Evolutionary conservation across 176 grass and related monocot genomes (phyloP).

Genomic region (Carex myosuroides): DNA sequence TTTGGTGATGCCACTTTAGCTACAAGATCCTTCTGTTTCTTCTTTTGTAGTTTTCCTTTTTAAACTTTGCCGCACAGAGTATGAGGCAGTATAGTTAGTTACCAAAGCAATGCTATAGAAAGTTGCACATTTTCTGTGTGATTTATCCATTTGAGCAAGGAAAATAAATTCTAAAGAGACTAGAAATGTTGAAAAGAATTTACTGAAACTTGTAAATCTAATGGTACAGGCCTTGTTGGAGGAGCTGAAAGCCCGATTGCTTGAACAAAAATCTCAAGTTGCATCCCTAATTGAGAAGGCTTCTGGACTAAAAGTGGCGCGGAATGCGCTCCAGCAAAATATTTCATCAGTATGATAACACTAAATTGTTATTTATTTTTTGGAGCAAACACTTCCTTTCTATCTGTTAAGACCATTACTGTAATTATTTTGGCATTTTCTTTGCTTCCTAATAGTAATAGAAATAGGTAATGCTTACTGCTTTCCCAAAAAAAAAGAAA

Average conservation of each 20-base stretch:
- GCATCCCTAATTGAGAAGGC: slow-evolving; percentile 54
- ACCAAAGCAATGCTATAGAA: background rate
- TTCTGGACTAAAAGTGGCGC: slow-evolving; percentile 35
- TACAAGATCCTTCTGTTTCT: background rate
- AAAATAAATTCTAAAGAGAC: background rate
- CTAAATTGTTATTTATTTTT: background rate
- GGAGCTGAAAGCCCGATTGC: slow-evolving; percentile 47
- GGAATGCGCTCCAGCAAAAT: slow-evolving; percentile 42
- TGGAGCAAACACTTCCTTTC: background rate
- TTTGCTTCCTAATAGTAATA: background rate
- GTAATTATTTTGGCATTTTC: background rate
- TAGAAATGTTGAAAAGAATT: background rate
- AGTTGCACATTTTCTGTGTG: background rate
- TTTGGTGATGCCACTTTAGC: slow-evolving; percentile 5
- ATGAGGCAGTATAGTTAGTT: background rate
- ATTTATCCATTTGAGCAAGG: background rate
- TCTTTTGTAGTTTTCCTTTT: background rate
- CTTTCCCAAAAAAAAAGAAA: background rate
- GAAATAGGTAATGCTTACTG: background rate
- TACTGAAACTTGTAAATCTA: background rate
- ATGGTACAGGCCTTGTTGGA: slow-evolving; percentile 48
- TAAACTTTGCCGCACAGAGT: background rate
- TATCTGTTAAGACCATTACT: background rate
- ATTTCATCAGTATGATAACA: slow-evolving; percentile 40
- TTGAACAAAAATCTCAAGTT: slow-evolving; percentile 43